Evolutionary conservation across 148 eudicot species (phyloP), one percentile per base, ranked within the genome.

Genomic region (Camellia lanceoleosa): DNA sequence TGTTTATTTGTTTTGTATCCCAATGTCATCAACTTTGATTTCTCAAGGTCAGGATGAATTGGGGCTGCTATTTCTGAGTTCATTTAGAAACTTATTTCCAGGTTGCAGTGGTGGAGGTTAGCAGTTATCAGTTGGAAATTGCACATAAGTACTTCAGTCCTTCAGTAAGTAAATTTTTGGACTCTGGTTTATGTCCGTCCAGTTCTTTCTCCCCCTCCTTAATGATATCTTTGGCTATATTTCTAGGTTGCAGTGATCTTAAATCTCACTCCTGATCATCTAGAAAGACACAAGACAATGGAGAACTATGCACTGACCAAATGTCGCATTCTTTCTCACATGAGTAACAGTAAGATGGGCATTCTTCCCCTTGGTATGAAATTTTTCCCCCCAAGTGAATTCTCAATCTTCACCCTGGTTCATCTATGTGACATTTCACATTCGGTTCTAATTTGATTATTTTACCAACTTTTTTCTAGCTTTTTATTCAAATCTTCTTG

Each of bases 121-220:
- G 81, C 67, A 79, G 81, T 69, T 79, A 74, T 74, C 78, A 79
- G 62, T 38, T 79, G 55, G 81, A 79, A 79, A 68, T 79, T 70
- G 75, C 67, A 41, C 16, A 68, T 18, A 69, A 69, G 58, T 70
- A 49, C 81, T 68, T 79, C 54, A 42, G 46, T 38, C 81, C 81
- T 69, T 79, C 81, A 38, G 75, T 78, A 78, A 78, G 80, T 14
- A 5, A 63, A n/a, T 1, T 63, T 49, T 69, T 68, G 71, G 19
- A 54, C 51, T 61, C 65, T 9, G 44, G 1, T 13, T 77, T 18
- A 59, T 47, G 44, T 3, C 20, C 30, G 18, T 60, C 4, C 43
- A 20, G 60, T 46, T 69, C 30, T 69, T 18, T 69, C 12, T n/a
- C 4, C 73, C n/a, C 43, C 71, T 43, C 16, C 30, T 30, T 30